Evolutionary conservation across 352 stramenopile genomes (phyloP), one percentile per base, ranked within the genome.

Genomic region (Phytophthora hibernalis): DNA sequence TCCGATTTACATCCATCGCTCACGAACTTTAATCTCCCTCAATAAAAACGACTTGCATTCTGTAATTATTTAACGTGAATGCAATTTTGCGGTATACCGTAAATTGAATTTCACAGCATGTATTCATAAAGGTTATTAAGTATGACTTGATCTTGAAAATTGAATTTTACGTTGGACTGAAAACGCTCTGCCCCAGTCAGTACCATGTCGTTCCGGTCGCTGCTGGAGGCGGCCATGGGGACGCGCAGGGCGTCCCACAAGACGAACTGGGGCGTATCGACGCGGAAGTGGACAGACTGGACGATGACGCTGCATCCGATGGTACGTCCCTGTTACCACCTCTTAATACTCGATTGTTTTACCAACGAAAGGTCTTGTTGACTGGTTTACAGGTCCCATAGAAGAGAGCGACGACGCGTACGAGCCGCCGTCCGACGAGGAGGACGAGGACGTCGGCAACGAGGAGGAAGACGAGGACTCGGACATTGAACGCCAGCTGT

Each of bases 401-500:
- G 68, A 78, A 10, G 82, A 74, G 4, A 89, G 76, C 24, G 83
- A 89, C 28, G 82, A 90, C 18, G 70, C 70, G 50, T 90, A 86
- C 68, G 78, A 82, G 5, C 80, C 79, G 22, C 77, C 79, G 44
- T 90, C 80, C 13, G 91, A 83, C 49, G 81, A 90, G 21, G 77
- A 87, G 7, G 85, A 93, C 9, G 43, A 61, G 0, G 78, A 88
- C 16, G 83, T 85, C 13, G 68, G 31, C 8, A 47, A 47, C 7
- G 70, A 69, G 11, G 77, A 84, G 28, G 83, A 92, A 31, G 87
- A 93, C 51, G 82, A 91, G n/a, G 82, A 95, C 48, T 95, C 87
- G 40, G 87, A 95, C 55, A 92, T 95, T 54, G 87, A 95, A 62
- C 85, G 85, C 2, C 80, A 92, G 68, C 65, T 95, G 3, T 95